A percentile compares a stretch with the other conserved stretches of the same genome.
Evolutionary conservation across 805 yeast species (phyloP).

Genomic region (Kodamaea fukazawae): DNA sequence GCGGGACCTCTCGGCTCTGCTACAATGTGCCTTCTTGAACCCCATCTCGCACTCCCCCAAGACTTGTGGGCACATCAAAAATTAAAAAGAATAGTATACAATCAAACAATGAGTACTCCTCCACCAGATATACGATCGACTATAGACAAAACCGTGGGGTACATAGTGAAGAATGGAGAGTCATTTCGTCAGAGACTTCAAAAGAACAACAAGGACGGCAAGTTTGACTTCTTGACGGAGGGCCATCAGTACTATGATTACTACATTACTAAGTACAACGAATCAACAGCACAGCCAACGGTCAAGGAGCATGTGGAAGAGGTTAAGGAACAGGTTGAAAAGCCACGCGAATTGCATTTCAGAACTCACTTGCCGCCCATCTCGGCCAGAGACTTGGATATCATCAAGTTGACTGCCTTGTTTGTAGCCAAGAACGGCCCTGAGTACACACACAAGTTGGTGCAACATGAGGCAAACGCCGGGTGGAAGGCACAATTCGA

Average conservation of each 20-base stretch:
- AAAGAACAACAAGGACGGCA: conserved; percentile 45
- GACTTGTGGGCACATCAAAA: too few relatives aligned
- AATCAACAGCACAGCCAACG: conserved; percentile 5
- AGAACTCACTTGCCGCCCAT: conserved; percentile 34
- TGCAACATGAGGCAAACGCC: conserved; percentile 34
- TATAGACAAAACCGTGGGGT: conserved; percentile 70
- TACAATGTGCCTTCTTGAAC: too few relatives aligned
- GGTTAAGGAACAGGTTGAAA: neutral
- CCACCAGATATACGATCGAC: conserved; percentile 27
- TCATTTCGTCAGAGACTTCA: conserved; percentile 60
- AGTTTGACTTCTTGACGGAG: conserved; percentile 62
- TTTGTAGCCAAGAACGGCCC: conserved; percentile 62
- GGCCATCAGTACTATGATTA: conserved; percentile 56
- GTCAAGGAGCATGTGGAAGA: neutral
- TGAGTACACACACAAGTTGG: conserved; percentile 30
- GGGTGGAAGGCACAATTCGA: conserved; percentile 57
- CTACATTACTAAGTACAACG: conserved; percentile 40
- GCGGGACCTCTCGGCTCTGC: too few relatives aligned
- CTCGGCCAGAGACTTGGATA: conserved; percentile 61
- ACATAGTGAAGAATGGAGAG: conserved; percentile 65
- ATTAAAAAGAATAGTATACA: too few relatives aligned
- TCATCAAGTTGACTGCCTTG: conserved; percentile 70
- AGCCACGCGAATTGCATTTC: conserved; percentile 6
- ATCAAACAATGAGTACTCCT: neutral
- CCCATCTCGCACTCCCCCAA: too few relatives aligned